A percentile compares a stretch with the other conserved stretches of the same genome.
Conservation (phyloP, 495 filamentous ascomycete genomes). For the Acidomyces sp. region DNA sequence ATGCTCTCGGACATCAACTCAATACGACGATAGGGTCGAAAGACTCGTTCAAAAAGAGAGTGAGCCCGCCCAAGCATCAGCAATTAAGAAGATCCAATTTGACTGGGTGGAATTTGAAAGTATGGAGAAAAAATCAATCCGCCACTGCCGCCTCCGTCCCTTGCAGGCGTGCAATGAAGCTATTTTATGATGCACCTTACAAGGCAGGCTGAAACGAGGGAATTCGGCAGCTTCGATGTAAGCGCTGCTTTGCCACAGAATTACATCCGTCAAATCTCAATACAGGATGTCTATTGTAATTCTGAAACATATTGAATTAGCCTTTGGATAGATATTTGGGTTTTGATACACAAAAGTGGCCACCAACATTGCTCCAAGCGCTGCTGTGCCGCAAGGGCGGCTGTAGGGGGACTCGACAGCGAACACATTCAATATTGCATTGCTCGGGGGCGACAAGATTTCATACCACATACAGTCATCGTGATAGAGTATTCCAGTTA, state of each 20-base stretch:
- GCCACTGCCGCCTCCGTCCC: background rate
- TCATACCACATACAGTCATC: too few relatives aligned
- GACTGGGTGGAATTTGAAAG: background rate
- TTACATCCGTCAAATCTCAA: background rate
- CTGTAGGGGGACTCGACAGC: background rate
- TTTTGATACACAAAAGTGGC: background rate
- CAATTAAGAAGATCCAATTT: background rate
- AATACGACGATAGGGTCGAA: background rate
- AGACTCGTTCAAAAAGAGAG: background rate
- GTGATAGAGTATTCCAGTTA: too few relatives aligned
- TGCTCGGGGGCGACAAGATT: background rate
- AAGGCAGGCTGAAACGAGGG: background rate
- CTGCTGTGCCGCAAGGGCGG: conserved; percentile 21
- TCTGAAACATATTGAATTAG: background rate
- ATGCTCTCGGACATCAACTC: background rate
- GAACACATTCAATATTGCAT: background rate
- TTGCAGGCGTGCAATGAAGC: background rate
- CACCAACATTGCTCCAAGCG: conserved; percentile 2
- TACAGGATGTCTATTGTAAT: background rate
- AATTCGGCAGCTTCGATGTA: background rate
- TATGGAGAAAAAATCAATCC: background rate
- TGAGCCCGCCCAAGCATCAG: background rate
- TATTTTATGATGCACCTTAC: background rate
- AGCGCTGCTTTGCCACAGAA: conserved; percentile 9
- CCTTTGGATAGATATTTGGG: background rate